Evolutionary conservation across 2,329 filamentous ascomycete genomes (phyloP).

Genomic region (Periglandula ipomoeae): DNA sequence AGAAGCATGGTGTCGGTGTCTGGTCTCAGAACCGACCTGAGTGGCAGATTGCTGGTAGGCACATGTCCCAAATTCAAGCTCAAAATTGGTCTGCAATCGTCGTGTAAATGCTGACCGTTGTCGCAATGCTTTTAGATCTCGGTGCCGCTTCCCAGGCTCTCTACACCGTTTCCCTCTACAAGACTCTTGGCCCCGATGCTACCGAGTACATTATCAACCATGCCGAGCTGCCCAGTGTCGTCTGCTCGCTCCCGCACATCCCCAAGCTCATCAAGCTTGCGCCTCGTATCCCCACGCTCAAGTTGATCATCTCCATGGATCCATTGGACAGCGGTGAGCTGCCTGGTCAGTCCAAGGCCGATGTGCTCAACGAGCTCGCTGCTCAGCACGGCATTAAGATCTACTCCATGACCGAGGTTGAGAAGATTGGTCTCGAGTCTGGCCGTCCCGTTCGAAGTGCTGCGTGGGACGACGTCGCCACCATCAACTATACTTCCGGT

Average conservation of each 20-base stretch:
- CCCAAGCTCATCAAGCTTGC: slow-evolving; percentile 71
- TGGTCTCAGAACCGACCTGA: slow-evolving; percentile 83
- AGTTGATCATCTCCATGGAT: slow-evolving; percentile 82
- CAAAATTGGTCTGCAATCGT: not conserved
- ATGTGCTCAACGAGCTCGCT: slow-evolving; percentile 68
- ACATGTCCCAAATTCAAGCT: slow-evolving; percentile 2
- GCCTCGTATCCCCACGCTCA: slow-evolving; percentile 67
- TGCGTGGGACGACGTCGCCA: slow-evolving; percentile 65
- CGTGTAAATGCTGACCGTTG: not conserved
- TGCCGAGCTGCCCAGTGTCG: slow-evolving; percentile 63
- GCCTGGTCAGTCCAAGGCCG: slow-evolving; percentile 67
- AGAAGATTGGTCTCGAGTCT: slow-evolving; percentile 65
- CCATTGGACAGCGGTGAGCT: slow-evolving; percentile 71
- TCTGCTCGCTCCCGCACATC: slow-evolving; percentile 72
- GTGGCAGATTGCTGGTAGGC: slow-evolving; percentile 70
- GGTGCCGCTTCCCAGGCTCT: slow-evolving; percentile 80
- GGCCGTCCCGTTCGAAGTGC: slow-evolving; percentile 65
- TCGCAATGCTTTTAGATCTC: slow-evolving; percentile 52
- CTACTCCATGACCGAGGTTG: slow-evolving; percentile 71
- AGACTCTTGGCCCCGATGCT: slow-evolving; percentile 83
- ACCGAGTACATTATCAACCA: slow-evolving; percentile 97
- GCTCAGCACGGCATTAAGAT: slow-evolving; percentile 66
- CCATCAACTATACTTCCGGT: slow-evolving; percentile 86
- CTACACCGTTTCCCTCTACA: slow-evolving; percentile 89
- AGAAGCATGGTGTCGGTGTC: slow-evolving; percentile 67